phyloP scores from a whole-genome alignment of 805 yeast species.

The Lachancea waltii region DNA sequence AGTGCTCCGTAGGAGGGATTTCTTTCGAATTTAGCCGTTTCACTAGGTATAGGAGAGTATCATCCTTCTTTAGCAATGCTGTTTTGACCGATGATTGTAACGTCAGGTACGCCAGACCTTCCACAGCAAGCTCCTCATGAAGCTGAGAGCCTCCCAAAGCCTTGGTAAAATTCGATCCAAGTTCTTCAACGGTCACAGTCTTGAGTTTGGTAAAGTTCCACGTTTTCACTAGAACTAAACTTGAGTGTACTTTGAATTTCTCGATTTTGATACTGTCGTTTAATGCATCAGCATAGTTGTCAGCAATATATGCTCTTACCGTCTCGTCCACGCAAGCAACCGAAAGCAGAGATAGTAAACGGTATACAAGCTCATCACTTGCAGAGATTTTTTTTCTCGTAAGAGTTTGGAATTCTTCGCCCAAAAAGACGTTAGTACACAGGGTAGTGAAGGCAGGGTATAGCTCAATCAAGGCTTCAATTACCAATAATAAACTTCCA shows the following conservation, averaged over 20 bases:
- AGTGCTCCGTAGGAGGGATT: slow-evolving; percentile 17
- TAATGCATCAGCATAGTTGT: slow-evolving; percentile 38
- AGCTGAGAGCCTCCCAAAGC: slow-evolving; percentile 10
- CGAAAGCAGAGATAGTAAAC: slow-evolving; percentile 35
- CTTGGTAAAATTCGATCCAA: slow-evolving; percentile 29
- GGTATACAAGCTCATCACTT: slow-evolving; percentile 19
- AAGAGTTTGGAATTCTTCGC: slow-evolving; percentile 24
- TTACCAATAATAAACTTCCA: slow-evolving; percentile 19
- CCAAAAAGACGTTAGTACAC: slow-evolving; percentile 28
- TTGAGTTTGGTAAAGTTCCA: slow-evolving; percentile 46
- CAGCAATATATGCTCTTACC: slow-evolving; percentile 42
- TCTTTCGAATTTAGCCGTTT: slow-evolving; percentile 18
- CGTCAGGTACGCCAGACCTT: slow-evolving; percentile 46
- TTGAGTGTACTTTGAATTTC: slow-evolving; percentile 33
- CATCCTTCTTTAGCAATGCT: slow-evolving; percentile 34
- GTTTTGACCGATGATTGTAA: slow-evolving; percentile 36
- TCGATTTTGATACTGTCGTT: slow-evolving; percentile 31
- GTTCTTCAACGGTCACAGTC: slow-evolving; percentile 26
- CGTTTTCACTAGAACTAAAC: slow-evolving; percentile 46
- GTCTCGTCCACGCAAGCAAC: slow-evolving; percentile 46
- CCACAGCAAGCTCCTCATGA: slow-evolving; percentile 27
- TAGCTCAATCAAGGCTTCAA: slow-evolving; percentile 21
- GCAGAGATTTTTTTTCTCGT: slow-evolving; percentile 18
- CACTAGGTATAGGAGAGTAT: slow-evolving; percentile 30
- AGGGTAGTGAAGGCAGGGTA: slow-evolving; percentile 25